phyloP scores from a whole-genome alignment of 2,329 filamentous ascomycete genomes.

The Colletotrichum caudatum region DNA sequence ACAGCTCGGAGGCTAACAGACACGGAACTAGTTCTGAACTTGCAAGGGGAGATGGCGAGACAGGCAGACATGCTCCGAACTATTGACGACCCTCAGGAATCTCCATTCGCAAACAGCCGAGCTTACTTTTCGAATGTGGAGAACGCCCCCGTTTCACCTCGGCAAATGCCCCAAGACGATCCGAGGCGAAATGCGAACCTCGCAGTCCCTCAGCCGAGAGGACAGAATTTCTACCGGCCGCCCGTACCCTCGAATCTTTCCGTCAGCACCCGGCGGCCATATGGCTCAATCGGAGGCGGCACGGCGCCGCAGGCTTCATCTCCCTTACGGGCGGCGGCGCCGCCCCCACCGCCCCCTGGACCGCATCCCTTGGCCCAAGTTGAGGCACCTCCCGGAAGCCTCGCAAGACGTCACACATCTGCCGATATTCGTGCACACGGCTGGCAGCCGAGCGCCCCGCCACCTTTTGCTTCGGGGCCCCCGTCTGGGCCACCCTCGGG shows the following conservation, averaged over 20 bases:
- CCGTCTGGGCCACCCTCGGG: slow-evolving; percentile 65
- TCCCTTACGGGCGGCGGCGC: slow-evolving; percentile 76
- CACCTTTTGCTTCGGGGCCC: slow-evolving; percentile 60
- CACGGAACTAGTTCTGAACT: slow-evolving; percentile 58
- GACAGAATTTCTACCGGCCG: slow-evolving; percentile 76
- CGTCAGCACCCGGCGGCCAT: slow-evolving; percentile 79
- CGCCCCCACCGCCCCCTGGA: slow-evolving; percentile 71
- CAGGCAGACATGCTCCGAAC: slow-evolving; percentile 68
- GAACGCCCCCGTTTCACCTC: slow-evolving; percentile 85
- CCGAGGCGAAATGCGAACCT: slow-evolving; percentile 75
- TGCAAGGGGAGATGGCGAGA: slow-evolving; percentile 72
- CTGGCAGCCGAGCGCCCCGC: slow-evolving; percentile 69
- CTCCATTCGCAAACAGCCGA: slow-evolving; percentile 71
- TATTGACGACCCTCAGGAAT: slow-evolving; percentile 76
- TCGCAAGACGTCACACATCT: slow-evolving; percentile 89
- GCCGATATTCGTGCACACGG: slow-evolving; percentile 94
- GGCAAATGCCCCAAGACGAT: slow-evolving; percentile 88
- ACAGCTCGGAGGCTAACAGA: slow-evolving; percentile 21
- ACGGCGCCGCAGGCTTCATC: slow-evolving; percentile 76
- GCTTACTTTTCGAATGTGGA: slow-evolving; percentile 77
- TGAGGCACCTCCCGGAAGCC: slow-evolving; percentile 73
- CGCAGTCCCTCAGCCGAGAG: slow-evolving; percentile 68
- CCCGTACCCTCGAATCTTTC: slow-evolving; percentile 86
- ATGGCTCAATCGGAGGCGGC: slow-evolving; percentile 85
- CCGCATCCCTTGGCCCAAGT: slow-evolving; percentile 75